A percentile compares a stretch with the other conserved stretches of the same genome.
Conservation (phyloP, 139 green algal genomes). For the Closterium sp. region DNA sequence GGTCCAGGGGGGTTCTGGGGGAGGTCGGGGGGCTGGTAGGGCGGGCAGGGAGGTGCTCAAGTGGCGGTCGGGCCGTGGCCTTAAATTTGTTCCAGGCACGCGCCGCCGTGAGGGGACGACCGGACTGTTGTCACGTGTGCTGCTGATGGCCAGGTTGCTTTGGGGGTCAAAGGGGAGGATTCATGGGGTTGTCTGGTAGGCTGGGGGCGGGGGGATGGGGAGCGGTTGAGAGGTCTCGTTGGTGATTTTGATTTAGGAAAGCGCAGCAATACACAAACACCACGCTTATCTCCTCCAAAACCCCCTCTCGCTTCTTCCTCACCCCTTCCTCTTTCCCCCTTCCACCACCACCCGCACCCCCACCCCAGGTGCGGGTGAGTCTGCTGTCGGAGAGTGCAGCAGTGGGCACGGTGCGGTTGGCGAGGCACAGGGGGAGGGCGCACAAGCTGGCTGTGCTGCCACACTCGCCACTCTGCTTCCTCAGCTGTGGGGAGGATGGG, state of each 20-base stretch:
- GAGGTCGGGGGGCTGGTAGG: too few species aligned
- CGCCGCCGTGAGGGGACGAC: too few species aligned
- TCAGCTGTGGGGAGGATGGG: slow-evolving; percentile 62
- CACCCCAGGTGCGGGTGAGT: slow-evolving; percentile 39
- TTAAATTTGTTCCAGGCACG: slow-evolving; percentile 72
- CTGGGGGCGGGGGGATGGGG: too few species aligned
- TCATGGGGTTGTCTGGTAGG: too few species aligned
- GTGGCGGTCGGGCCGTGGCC: slow-evolving; percentile 51
- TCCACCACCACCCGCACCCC: neutral
- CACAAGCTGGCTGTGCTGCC: slow-evolving; percentile 61
- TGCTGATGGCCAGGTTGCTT: slow-evolving; percentile 59
- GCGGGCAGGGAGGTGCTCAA: slow-evolving; percentile 16
- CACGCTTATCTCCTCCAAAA: neutral
- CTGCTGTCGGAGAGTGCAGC: slow-evolving; percentile 50
- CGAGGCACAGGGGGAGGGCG: slow-evolving; percentile 49
- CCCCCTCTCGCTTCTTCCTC: neutral
- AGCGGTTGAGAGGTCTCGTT: too few species aligned
- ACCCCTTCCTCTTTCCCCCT: neutral
- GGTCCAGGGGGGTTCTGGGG: too few species aligned
- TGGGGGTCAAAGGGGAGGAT: too few species aligned
- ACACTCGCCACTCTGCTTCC: slow-evolving; percentile 49
- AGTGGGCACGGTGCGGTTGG: slow-evolving; percentile 42
- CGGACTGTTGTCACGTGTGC: slow-evolving; percentile 59
- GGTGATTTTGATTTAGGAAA: too few species aligned
- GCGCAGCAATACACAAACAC: too few species aligned